Evolutionary conservation across 345 rosid genomes (phyloP), one percentile per base, ranked within the genome.

Genomic region (Brassica carinata): DNA sequence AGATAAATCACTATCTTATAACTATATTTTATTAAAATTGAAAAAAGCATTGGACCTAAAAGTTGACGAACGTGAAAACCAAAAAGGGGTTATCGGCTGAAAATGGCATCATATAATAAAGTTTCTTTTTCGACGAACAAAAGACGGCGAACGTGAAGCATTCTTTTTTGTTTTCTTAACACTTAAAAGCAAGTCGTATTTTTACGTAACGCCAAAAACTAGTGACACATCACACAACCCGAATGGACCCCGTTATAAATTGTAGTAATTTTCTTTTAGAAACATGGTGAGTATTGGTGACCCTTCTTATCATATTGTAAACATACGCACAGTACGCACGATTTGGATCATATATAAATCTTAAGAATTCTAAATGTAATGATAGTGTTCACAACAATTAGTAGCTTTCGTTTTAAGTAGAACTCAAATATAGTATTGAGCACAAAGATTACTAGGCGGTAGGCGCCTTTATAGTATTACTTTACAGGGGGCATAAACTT

Each of bases 111-210:
- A 59, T 59, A 67, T 61, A 40, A 48, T 51, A 74, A 40, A 15
- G 30, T 40, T 10, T 43, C 43, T 55, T 57, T 13, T 31, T 74
- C 45, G 30, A 74, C 71, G 15, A 69, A 62, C 75, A 80, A 74
- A 80, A 69, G 75, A 69, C 79, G 83, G 83, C 83, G 70, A 79
- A 63, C 67, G 83, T 53, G 75, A 33, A 63, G 26, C 74, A 18
- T 45, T 67, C 57, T 19, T 26, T 10, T 67, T 19, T 10, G 38
- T n/a, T 67, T 19, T 10, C 29, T n/a, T 45, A 45, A 13, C 13
- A 45, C 55, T 19, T 26, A 27, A 74, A 80, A 75, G 71, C 67
- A 75, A 69, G 23, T 55, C 34, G 30, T 81, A 75, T 75, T 75
- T 81, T 64, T 70, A 68, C 51, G 29, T 55, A 40, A 75, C 59